Base-by-base conservation (phyloP, 208 protist species). In the Tritrichomonas musculus region DNA sequence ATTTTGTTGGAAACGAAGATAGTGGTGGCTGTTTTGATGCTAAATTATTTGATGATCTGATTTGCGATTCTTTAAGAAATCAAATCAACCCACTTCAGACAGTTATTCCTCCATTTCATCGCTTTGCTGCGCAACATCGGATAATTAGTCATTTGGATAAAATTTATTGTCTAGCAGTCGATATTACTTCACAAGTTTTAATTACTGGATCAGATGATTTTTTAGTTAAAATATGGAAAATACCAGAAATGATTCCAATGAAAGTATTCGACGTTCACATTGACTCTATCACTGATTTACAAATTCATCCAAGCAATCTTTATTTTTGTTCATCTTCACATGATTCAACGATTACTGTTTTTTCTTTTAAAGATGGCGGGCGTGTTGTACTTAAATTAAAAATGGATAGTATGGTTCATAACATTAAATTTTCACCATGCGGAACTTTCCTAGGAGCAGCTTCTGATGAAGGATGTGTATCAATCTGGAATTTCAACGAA, bases 151-250 rank as follows among this genome's bases (percentile, higher is more conserved):
- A 82, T 82, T 82, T 82, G 17, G 14, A 82, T 44, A 33, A 22
- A 33, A 50, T 82, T 50, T 82, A 50, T 36, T 82, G 73, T 82
- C 25, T 82, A 30, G 41, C 73, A 22, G 41, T 53, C 9, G 73
- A 82, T 82, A 3, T 50, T 17, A 82, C 73, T n/a, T 82, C 33
- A 30, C 73, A 82, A 53, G 25, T 82, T 27, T 41, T 82, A 47
- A 82, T 82, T 82, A 47, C 73, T 25, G 73, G 73, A 11, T 47
- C 73, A n/a, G 73, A 82, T 82, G 73, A 82, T 44, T 82, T 9
- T 44, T 20, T 82, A 2, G 50, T 82, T n/a, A 82, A 82, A 36
- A 82, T 82, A 3, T 82, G 73, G 73, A 82, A 82, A 44, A 82
- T 82, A n/a, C 73, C 73, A 50, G 33, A 47, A 41, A 25, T 82